These are phyloP conservation scores for Tricholoma sp. DNA, from an alignment of 768 basidiomycete genomes.

Conservation along the genomic window DNA sequence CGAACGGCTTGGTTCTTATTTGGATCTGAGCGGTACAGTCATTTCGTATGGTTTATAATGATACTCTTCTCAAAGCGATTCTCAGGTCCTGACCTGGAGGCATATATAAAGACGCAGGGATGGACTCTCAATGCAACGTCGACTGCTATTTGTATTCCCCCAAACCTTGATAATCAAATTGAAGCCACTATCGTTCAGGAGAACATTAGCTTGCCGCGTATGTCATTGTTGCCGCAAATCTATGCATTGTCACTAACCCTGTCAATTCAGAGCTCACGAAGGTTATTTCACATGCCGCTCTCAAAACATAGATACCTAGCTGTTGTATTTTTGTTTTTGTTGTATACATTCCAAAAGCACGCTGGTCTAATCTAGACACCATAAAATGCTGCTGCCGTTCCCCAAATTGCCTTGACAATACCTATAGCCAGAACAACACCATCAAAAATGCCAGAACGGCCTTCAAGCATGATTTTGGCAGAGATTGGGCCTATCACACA, in stretches of 20 bases:
- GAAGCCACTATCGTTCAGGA: conserved; percentile 83
- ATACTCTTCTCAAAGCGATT: not conserved
- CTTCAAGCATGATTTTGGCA: conserved; percentile 59
- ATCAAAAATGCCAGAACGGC: conserved; percentile 48
- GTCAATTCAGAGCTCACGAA: conserved; percentile 59
- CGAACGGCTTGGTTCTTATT: conserved; percentile 64
- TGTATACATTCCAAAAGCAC: not conserved
- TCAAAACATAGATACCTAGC: conserved; percentile 39
- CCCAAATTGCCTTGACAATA: conserved; percentile 70
- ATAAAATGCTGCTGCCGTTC: conserved; percentile 63
- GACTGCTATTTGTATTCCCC: conserved; percentile 62
- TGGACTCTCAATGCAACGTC: conserved; percentile 57
- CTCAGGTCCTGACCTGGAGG: conserved; percentile 51
- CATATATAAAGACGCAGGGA: conserved; percentile 58
- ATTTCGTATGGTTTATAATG: not conserved
- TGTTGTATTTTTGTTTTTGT: not conserved
- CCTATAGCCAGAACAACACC: conserved; percentile 46
- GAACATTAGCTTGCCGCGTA: conserved; percentile 76
- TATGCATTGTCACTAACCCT: conserved; percentile 6
- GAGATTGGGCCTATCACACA: conserved; percentile 75
- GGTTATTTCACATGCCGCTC: conserved; percentile 65
- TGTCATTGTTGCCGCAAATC: conserved; percentile 23
- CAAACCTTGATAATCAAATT: conserved; percentile 86
- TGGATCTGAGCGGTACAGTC: conserved; percentile 56
- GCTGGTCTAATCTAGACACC: conserved; percentile 15